A percentile compares a stretch with the other conserved stretches of the same genome.
Evolutionary conservation across 83 land plant species (phyloP).

Genomic region (Diphasiastrum complanatum): DNA sequence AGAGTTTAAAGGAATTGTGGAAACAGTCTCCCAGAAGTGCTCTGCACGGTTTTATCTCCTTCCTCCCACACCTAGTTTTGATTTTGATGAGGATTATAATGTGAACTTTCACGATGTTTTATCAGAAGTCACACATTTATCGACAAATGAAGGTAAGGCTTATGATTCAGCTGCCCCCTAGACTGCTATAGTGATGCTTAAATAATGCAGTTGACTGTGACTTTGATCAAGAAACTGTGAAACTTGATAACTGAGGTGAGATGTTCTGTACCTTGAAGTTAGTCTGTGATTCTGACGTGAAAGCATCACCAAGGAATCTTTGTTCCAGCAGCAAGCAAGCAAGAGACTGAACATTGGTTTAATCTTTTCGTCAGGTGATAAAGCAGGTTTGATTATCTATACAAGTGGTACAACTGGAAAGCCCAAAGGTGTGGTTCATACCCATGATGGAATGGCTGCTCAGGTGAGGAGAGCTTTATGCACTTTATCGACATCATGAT

Average conservation of each 20-base stretch:
- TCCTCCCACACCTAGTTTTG: slow-evolving; percentile 42
- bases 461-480: slow-evolving; percentile 47
- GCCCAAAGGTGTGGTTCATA: slow-evolving; percentile 98
- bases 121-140: too few relatives aligned
- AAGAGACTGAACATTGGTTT: neutral
- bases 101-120: too few relatives aligned
- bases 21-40: slow-evolving; percentile 54
- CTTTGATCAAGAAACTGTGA: too few relatives aligned
- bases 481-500: too few relatives aligned
- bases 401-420: slow-evolving; percentile 99
- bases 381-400: slow-evolving; percentile 77
- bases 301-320: too few relatives aligned
- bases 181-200: too few relatives aligned
- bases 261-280: too few relatives aligned
- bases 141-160: neutral
- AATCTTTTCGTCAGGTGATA: slow-evolving; percentile 41
- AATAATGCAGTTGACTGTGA: too few relatives aligned
- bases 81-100: slow-evolving; percentile 5
- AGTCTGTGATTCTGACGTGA: too few relatives aligned
- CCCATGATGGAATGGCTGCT: slow-evolving; percentile 62
- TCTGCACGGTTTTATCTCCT: slow-evolving; percentile 52
- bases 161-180: neutral
- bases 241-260: too few relatives aligned
- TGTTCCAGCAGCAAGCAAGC: too few relatives aligned
- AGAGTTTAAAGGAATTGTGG: slow-evolving; percentile 52